Percentiles rank a stretch among this genome's conserved stretches.
Conservation (phyloP, 495 filamentous ascomycete genomes). For the Ramalina intermedia region DNA sequence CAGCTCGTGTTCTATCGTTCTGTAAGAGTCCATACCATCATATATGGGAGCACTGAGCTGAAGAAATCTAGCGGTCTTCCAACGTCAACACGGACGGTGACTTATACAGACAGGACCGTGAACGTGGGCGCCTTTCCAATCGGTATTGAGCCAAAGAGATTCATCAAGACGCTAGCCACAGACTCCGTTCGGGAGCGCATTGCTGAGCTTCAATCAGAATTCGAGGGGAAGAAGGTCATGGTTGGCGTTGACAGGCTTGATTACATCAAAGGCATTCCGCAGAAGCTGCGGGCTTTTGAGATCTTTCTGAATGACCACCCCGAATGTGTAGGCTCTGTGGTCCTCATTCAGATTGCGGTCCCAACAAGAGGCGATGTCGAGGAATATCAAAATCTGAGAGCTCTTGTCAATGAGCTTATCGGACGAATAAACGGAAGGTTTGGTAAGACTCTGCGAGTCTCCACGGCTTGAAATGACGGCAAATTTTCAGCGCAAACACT, state of each 20-base stretch:
- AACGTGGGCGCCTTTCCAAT: slow-evolving; percentile 78
- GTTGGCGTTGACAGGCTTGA: slow-evolving; percentile 88
- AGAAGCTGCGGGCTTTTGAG: slow-evolving; percentile 85
- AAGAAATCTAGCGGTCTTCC: slow-evolving; percentile 40
- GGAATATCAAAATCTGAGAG: slow-evolving; percentile 85
- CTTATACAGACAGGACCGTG: slow-evolving; percentile 58
- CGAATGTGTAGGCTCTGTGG: slow-evolving; percentile 80
- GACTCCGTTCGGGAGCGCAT: slow-evolving; percentile 68
- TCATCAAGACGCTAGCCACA: slow-evolving; percentile 73
- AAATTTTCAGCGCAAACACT: slow-evolving; percentile 4
- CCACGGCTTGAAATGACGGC: not conserved
- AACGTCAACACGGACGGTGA: slow-evolving; percentile 74
- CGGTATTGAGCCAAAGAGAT: slow-evolving; percentile 92
- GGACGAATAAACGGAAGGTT: slow-evolving; percentile 89
- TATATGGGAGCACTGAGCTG: slow-evolving; percentile 9
- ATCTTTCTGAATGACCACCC: slow-evolving; percentile 84
- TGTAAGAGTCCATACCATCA: slow-evolving; percentile 36
- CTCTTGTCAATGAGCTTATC: slow-evolving; percentile 79
- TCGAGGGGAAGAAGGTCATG: slow-evolving; percentile 77
- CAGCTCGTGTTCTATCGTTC: slow-evolving; percentile 66
- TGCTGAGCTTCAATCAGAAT: slow-evolving; percentile 58
- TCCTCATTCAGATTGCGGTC: slow-evolving; percentile 86
- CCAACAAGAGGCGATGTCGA: slow-evolving; percentile 87
- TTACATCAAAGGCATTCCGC: slow-evolving; percentile 92
- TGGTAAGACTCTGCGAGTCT: slow-evolving; percentile 29